Evolutionary conservation across 1,284 basidiomycete species (phyloP), one percentile per base, ranked within the genome.

Genomic region (Dichomitus squalens): DNA sequence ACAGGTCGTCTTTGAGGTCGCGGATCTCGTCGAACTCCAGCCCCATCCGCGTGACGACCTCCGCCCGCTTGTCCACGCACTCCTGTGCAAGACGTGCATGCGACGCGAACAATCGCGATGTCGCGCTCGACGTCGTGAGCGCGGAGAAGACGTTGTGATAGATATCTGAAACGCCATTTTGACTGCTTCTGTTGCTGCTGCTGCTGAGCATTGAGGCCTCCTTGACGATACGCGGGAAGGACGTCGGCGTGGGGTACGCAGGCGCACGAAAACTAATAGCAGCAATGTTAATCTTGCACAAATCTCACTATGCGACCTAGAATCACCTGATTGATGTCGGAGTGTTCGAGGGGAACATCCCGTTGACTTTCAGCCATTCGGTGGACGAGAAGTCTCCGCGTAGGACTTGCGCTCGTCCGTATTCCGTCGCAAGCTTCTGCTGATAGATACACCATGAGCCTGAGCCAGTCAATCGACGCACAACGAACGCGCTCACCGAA

Each of bases 391-490:
- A 76, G 1, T 29, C 29, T 44, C 87, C 87, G 60, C 87, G 77
- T 12, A 81, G 79, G 48, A 88, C 79, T 54, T 85, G 80, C 49
- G 79, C 66, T 29, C 80, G 75, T 36, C 79, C 59, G 66, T 63
- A 65, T 29, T 62, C 55, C 27, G 47, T 41, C 29, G 25, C 21
- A 1, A 36, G 36, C 3, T 14, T 4, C 41, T 44, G 25, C n/a
- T 29, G 2, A 16, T 33, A 33, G 7, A 12, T 6, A 18, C 11
- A 2, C 29, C 41, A 12, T 44, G 41, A 44, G 27, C 12, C 4
- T 7, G 41, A 7, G 7, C 9, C 7, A 3, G 8, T 23, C 41
- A 16, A 12, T n/a, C 5, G 16, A 9, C 25, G 7, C 16, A 44
- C 4, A 14, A 23, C 8, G 25, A 2, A 25, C 11, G 38, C 20